phyloP scores from a whole-genome alignment of 2,329 filamentous ascomycete genomes.

The Alternaria conjuncta region DNA sequence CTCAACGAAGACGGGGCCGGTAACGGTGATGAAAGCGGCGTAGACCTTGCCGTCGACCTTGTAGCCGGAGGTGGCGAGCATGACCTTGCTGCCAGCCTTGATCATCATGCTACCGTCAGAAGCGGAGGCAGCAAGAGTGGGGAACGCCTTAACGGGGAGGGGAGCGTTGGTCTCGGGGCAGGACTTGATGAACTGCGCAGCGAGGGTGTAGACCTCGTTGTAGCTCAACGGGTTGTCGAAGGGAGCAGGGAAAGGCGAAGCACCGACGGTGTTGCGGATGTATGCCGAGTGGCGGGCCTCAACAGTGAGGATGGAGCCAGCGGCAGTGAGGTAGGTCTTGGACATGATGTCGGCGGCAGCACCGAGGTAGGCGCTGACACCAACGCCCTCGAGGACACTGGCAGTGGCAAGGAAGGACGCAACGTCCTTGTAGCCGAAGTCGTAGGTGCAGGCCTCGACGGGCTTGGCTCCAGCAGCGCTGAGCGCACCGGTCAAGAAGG shows the following conservation, averaged over 20 bases:
- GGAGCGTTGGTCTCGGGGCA: conserved; percentile 63
- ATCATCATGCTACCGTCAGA: conserved; percentile 16
- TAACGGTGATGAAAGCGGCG: conserved; percentile 33
- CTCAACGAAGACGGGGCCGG: conserved; percentile 28
- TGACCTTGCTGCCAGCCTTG: conserved; percentile 22
- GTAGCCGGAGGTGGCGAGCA: conserved; percentile 21
- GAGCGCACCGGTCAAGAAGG: conserved; percentile 59
- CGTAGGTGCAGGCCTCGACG: conserved; percentile 63
- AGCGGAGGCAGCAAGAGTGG: conserved; percentile 48
- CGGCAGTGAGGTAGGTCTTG: conserved; percentile 65
- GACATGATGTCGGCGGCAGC: conserved; percentile 65
- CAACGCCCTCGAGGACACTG: conserved; percentile 62
- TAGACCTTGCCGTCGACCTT: conserved; percentile 30
- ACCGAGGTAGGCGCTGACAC: conserved; percentile 66
- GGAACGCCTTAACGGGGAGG: conserved; percentile 68
- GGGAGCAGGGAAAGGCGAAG: conserved; percentile 63
- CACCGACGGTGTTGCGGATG: conserved; percentile 58
- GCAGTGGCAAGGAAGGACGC: conserved; percentile 60
- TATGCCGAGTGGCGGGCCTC: conserved; percentile 70
- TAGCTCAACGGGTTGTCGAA: conserved; percentile 66
- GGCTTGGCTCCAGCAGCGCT: conserved; percentile 56
- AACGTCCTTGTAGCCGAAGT: conserved; percentile 59
- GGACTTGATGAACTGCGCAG: conserved; percentile 64
- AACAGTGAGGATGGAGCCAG: conserved; percentile 68
- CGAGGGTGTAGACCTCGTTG: conserved; percentile 69